Evolutionary conservation across 331 rosid species (phyloP), one percentile per base, ranked within the genome.

Genomic region (Malus hybrid): DNA sequence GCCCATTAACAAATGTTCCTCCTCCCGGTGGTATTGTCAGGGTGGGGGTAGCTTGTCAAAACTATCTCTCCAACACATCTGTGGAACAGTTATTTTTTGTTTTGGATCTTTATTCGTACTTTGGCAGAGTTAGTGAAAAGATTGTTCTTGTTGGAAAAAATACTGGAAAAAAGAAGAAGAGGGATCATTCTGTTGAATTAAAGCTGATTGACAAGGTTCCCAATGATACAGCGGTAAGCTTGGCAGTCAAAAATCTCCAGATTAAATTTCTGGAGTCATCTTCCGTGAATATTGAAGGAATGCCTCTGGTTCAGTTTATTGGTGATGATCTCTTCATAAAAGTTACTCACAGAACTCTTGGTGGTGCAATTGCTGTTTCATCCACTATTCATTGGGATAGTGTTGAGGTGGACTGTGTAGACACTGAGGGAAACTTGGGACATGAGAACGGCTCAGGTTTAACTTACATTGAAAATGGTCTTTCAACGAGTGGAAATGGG

Each of bases 21-120:
- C 98, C 98, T 66, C 92, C 97, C 12, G 93, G 97, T 72, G 98
- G 97, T 74, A 82, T 93, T 78, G 94, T 93, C 70, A 89, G 97
- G 88, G 84, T 88, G 53, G 97, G 98, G 77, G 87, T 93, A 80
- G 88, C 96, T 73, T 93, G 92, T 67, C 84, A 89, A 72, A 93
- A 88, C 77, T 91, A 79, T 82, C 61, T 88, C 57, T 91, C 98
- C 22, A 89, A 93, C 81, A 87, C 98, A 42, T 91, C 98, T 58
- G 91, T 91, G 58, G 98, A 91, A 80, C 97, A 93, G 78, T 81
- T 93, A 75, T 89, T 88, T 83, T 93, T 91, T 66, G 93, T 91
- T 78, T 89, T 93, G 61, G 98, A 91, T 86, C 91, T 93, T 46
- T 93, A 91, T 72, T 85, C 82, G 64, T 89, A 91, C 88, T 89